Percentiles rank a stretch among this genome's conserved stretches.
These are phyloP conservation scores for Kuraishia piskuri DNA, from an alignment of 805 yeast species.

Conservation along the genomic window DNA sequence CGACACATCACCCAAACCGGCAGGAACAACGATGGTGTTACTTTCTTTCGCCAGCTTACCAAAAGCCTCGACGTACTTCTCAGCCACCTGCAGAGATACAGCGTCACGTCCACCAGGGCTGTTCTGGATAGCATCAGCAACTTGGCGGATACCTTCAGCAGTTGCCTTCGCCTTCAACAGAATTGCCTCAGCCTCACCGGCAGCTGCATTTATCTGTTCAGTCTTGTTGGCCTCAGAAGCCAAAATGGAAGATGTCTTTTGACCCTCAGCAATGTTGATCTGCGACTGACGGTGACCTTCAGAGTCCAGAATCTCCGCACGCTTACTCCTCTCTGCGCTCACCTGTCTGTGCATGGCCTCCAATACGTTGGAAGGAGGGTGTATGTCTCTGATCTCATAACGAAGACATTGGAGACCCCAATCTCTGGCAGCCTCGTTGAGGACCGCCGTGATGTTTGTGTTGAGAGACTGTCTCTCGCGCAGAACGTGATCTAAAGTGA, in stretches of 20 bases:
- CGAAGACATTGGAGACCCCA: slow-evolving; percentile 85
- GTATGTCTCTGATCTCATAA: slow-evolving; percentile 82
- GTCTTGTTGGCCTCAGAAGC: slow-evolving; percentile 67
- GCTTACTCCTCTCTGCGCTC: slow-evolving; percentile 75
- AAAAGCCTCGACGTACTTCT: slow-evolving; percentile 75
- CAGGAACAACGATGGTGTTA: slow-evolving; percentile 71
- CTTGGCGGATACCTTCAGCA: slow-evolving; percentile 55
- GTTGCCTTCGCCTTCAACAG: slow-evolving; percentile 61
- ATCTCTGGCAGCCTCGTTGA: slow-evolving; percentile 75
- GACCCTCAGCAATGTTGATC: slow-evolving; percentile 81
- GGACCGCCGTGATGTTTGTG: slow-evolving; percentile 62
- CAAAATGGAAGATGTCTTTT: slow-evolving; percentile 57
- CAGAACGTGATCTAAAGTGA: slow-evolving; percentile 70
- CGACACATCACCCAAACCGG: slow-evolving; percentile 67
- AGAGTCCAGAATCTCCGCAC: slow-evolving; percentile 81
- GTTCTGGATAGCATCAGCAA: slow-evolving; percentile 59
- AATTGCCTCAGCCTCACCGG: slow-evolving; percentile 67
- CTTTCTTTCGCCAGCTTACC: slow-evolving; percentile 76
- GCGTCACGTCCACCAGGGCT: slow-evolving; percentile 72
- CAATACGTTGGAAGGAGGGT: slow-evolving; percentile 77
- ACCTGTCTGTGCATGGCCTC: slow-evolving; percentile 92
- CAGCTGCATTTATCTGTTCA: slow-evolving; percentile 58
- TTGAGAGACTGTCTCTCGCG: slow-evolving; percentile 70
- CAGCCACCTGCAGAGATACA: slow-evolving; percentile 72
- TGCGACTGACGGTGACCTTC: slow-evolving; percentile 77